Base-by-base conservation (phyloP, 1,284 basidiomycete species). In the Prillingera fragicola region DNA sequence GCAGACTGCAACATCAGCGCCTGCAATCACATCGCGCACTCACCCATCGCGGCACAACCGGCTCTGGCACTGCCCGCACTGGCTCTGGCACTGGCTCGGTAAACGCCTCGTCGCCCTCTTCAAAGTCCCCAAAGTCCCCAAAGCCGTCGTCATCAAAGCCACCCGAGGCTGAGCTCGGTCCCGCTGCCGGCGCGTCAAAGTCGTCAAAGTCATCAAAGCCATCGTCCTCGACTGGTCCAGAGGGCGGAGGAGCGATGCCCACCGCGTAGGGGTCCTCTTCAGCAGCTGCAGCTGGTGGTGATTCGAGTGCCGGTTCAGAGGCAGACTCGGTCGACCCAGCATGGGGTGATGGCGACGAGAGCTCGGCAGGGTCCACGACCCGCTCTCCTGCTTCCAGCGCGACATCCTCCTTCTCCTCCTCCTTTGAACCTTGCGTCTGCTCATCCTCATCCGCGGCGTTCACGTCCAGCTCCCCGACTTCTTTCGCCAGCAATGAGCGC, bases 41-140 rank as follows among this genome's bases (percentile, higher is more conserved):
- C 49, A 53, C 33, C 54, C 49, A 54, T 38, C 44, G 36, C 25
- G 43, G 31, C 38, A 39, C 35, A 9, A 41, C 27, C 8, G 34
- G 21, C 22, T 18, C n/a, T 7, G 21, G 19, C 21, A 22, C 26
- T 9, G 24, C 28, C n/a, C 67, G 70, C 38, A 77, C 76, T 29
- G 77, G 70, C 8, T 73, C 76, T 34, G 75, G 69, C 51, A 74
- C 62, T 34, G 50, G 41, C 24, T 43, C 43, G 1, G 32, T 69
- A 36, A 60, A 61, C 43, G 43, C 58, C 8, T 65, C 66, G 42
- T 76, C 76, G 13, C 75, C 80, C 52, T 66, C 66, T 32, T 61
- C 65, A 38, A 70, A 73, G 35, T 87, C 87, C 43, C 84, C 87
- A 74, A 91, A 91, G 60, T 90, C 73, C 2, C 69, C 71, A 50